phyloP scores from a whole-genome alignment of 2,329 filamentous ascomycete genomes.

The Paraphaeosphaeria sporulosa region DNA sequence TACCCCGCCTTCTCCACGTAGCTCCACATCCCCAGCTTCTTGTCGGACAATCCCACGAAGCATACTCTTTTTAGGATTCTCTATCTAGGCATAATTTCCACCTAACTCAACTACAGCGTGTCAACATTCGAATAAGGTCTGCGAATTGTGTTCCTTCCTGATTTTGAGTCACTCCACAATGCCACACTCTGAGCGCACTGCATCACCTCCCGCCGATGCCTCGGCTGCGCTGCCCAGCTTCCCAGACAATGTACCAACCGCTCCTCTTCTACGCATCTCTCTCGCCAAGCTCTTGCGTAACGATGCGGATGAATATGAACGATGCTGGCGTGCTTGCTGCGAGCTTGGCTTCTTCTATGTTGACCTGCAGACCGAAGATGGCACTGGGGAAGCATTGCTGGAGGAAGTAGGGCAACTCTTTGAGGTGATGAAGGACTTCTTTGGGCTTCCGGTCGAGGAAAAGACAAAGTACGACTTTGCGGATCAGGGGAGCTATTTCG shows the following conservation, averaged over 20 bases:
- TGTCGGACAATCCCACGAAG: background rate
- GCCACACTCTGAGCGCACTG: slow-evolving; percentile 31
- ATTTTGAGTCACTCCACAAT: slow-evolving; percentile 23
- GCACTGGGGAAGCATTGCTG: slow-evolving; percentile 52
- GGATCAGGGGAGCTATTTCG: slow-evolving; percentile 60
- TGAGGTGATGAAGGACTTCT: slow-evolving; percentile 55
- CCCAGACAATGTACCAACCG: slow-evolving; percentile 50
- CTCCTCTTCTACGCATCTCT: slow-evolving; percentile 52
- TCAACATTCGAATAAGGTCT: no score
- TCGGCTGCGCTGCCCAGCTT: slow-evolving; percentile 52
- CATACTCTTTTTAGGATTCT: background rate
- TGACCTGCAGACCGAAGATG: slow-evolving; percentile 48
- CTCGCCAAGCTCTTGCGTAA: slow-evolving; percentile 48
- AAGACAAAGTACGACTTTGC: slow-evolving; percentile 64
- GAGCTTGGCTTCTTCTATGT: slow-evolving; percentile 67
- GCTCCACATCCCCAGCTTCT: background rate
- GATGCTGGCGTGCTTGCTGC: slow-evolving; percentile 52
- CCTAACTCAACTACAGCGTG: no score
- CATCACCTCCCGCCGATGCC: slow-evolving; percentile 19
- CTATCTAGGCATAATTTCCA: background rate
- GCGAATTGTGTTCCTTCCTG: no score
- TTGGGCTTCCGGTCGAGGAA: slow-evolving; percentile 58
- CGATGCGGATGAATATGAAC: slow-evolving; percentile 45
- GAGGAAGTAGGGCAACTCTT: slow-evolving; percentile 57
- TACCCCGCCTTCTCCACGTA: slow-evolving; percentile 7